Evolutionary conservation across 2,329 filamentous ascomycete species (phyloP), one percentile per base, ranked within the genome.

Genomic region (Calonectria ilicicola): DNA sequence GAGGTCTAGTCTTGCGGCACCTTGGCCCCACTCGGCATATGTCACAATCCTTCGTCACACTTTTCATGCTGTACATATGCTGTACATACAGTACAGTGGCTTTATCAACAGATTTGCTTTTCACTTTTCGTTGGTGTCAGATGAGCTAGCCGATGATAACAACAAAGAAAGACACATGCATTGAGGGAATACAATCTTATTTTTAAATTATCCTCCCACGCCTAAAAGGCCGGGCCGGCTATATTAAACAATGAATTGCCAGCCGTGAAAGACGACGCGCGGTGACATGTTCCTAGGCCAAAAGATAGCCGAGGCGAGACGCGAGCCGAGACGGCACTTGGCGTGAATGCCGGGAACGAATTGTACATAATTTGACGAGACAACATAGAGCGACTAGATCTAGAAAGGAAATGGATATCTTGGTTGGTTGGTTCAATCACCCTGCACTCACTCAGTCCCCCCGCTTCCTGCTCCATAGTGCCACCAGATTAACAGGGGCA

Each of bases 401-500:
- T 14, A 42, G 21, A 40, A 40, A 40, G 21, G 53, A 40, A 60
- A 60, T 26, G 53, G 53, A 60, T 60, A 60, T 60, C 53, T 40
- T 60, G n/a, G 17, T 60, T 60, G n/a, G 17, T 60, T 60, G 21
- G 23, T 60, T 60, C 6, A 19, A 60, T 35, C 53, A 40, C 53
- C 15, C 21, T 60, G 35, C 53, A 40, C 14, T 21, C 53, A 27
- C 35, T n/a, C n/a, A n/a, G 12, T 29, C 53, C 53, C 53, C 53
- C 35, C 38, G 35, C 32, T 12, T 17, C 21, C 10, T n/a, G 32
- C 32, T 35, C 32, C 32, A 35, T 8, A 9, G 23, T 14, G 23
- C 53, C 53, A 26, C 53, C 32, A 5, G 5, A 46, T 67, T 67
- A 67, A 67, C 65, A 67, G 26, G 64, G 64, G 65, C 65, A 67